A percentile compares a stretch with the other conserved stretches of the same genome.
phyloP scores from a whole-genome alignment of 805 yeast genomes.

The Kuraishia molischiana region DNA sequence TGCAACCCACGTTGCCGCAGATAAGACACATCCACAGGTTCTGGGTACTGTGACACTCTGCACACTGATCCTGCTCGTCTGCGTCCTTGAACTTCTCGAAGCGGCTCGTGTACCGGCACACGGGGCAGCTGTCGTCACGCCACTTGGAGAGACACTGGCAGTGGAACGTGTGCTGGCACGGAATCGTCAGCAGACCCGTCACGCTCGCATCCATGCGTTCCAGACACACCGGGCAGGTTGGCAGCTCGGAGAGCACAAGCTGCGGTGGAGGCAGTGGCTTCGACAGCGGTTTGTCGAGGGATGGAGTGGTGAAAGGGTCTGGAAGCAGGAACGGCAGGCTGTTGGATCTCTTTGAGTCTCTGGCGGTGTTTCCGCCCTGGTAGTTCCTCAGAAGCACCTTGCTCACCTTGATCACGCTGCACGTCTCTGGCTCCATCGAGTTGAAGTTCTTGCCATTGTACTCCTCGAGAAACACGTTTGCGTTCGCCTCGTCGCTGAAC shows the following conservation, averaged over 20 bases:
- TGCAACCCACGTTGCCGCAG: constrained; percentile 91
- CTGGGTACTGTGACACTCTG: constrained; percentile 44
- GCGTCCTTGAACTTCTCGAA: constrained; percentile 11
- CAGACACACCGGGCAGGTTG: constrained; percentile 89
- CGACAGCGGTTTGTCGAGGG: not conserved
- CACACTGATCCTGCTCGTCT: constrained; percentile 32
- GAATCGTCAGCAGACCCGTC: constrained; percentile 78
- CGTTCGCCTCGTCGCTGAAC: constrained; percentile 44
- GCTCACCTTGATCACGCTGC: constrained; percentile 68
- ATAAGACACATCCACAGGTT: constrained; percentile 85
- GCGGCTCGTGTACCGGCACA: constrained; percentile 66
- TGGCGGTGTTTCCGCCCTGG: not conserved
- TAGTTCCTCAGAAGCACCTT: constrained; percentile 36
- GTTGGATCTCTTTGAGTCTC: not conserved
- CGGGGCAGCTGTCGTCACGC: constrained; percentile 88
- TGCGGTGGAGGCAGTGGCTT: constrained; percentile 10
- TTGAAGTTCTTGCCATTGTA: constrained; percentile 72
- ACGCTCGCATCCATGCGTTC: constrained; percentile 78
- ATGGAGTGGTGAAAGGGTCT: constrained; percentile 56
- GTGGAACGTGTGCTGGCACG: constrained; percentile 91
- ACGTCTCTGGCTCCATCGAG: constrained; percentile 81
- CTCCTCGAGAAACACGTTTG: constrained; percentile 53
- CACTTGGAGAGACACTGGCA: constrained; percentile 82
- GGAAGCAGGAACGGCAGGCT: constrained; percentile 58
- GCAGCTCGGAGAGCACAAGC: constrained; percentile 40